phyloP scores from a whole-genome alignment of 257 asterid species.

The Gentiana macrophylla region DNA sequence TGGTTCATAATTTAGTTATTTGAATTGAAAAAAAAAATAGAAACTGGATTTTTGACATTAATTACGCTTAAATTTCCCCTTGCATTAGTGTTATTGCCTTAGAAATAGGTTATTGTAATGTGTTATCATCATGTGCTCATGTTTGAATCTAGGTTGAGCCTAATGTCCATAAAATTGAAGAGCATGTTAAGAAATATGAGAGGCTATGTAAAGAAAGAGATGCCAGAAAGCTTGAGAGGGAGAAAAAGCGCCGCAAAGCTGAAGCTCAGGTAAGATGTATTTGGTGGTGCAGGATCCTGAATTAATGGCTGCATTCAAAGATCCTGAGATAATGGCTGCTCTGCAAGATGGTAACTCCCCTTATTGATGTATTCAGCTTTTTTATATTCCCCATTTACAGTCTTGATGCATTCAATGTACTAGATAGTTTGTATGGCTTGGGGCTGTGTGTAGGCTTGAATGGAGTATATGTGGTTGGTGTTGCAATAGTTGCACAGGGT shows the following conservation, averaged over 20 bases:
- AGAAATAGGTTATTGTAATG: too few species aligned
- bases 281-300: constrained; percentile 75
- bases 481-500: too few species aligned
- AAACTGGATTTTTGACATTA: too few species aligned
- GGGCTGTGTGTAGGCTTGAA: neutral
- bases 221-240: constrained; percentile 56
- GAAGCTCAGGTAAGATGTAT: constrained; percentile 64
- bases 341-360: constrained; percentile 79
- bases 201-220: constrained; percentile 86
- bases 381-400: neutral
- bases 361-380: too few species aligned
- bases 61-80: too few species aligned
- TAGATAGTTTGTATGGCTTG: neutral
- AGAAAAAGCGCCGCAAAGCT: constrained; percentile 73
- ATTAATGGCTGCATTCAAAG: constrained; percentile 92
- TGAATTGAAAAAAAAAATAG: too few species aligned
- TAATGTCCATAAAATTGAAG: constrained; percentile 85
- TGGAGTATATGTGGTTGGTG: too few species aligned
- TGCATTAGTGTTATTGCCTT: too few species aligned
- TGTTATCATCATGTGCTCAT: too few species aligned
- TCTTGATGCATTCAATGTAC: neutral
- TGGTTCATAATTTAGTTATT: neutral
- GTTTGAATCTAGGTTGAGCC: constrained; percentile 64
- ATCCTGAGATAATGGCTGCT: constrained; percentile 97
- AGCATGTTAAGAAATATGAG: constrained; percentile 80